Evolutionary conservation across 2,329 filamentous ascomycete species (phyloP).

Genomic region (Sclerotinia nivalis): DNA sequence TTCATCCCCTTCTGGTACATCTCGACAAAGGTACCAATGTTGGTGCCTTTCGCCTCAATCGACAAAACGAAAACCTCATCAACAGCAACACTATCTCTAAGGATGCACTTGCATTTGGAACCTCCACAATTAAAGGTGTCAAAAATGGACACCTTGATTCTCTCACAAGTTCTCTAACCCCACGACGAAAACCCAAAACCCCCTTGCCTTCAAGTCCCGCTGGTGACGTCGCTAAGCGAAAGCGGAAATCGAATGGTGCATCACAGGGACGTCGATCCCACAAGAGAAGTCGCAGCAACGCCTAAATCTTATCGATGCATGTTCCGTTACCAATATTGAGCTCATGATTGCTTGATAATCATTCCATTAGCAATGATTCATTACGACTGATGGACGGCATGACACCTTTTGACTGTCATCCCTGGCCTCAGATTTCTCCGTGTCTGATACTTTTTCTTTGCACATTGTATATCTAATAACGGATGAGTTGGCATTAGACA

Average conservation of each 20-base stretch:
- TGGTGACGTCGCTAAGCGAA: conserved; percentile 31
- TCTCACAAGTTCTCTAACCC: conserved; percentile 68
- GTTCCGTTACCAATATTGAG: not conserved
- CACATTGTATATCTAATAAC: conserved; percentile 4
- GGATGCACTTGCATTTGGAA: conserved; percentile 63
- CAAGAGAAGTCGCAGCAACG: conserved; percentile 36
- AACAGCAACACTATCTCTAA: conserved; percentile 59
- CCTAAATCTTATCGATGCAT: not conserved
- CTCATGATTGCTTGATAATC: not conserved
- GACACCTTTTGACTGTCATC: conserved; percentile 24
- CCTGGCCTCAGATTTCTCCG: conserved; percentile 22
- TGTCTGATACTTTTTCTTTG: conserved; percentile 5
- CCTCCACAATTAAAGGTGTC: conserved; percentile 61
- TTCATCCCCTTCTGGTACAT: conserved; percentile 60
- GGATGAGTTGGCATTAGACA: conserved; percentile 6
- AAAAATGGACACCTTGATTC: conserved; percentile 66
- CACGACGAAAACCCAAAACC: conserved; percentile 52
- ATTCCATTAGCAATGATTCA: conserved; percentile 18
- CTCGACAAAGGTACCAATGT: conserved; percentile 66
- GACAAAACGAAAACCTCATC: conserved; percentile 53
- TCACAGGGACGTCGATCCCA: conserved; percentile 32
- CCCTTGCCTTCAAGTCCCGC: conserved; percentile 32
- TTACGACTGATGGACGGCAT: conserved; percentile 25
- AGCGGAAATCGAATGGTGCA: conserved; percentile 34
- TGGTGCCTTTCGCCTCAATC: conserved; percentile 72